Conservation (phyloP, 31 red algal genomes). For the Porphyra umbilicalis region DNA sequence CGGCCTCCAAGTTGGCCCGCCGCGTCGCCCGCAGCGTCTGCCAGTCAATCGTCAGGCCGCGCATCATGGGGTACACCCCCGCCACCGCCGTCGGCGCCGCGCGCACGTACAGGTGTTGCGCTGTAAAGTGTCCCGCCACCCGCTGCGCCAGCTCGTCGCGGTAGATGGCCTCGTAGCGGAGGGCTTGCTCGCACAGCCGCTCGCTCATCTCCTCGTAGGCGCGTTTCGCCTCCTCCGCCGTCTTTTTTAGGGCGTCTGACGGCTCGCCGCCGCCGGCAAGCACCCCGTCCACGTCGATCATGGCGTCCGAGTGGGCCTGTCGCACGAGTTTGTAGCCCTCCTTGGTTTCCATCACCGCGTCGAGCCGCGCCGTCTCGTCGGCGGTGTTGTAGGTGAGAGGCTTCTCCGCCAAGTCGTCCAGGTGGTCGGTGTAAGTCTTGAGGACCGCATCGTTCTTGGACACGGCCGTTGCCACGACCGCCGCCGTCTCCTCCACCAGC, state of each 20-base stretch:
- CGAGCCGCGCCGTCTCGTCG: conserved; percentile 50
- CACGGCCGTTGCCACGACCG: conserved; percentile 31
- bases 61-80: conserved; percentile 63
- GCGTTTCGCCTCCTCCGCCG: conserved; percentile 46
- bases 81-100: conserved; percentile 34
- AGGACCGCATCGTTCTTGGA: conserved; percentile 57
- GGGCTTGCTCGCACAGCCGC: conserved; percentile 57
- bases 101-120: conserved; percentile 50
- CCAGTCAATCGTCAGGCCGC: conserved; percentile 63
- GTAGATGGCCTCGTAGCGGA: conserved; percentile 66
- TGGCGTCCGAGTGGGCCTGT: conserved; percentile 72
- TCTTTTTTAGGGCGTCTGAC: conserved; percentile 9
- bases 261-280: conserved; percentile 42
- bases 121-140: conserved; percentile 68
- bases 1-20: conserved; percentile 35
- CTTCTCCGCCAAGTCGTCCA: conserved; percentile 45
- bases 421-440: conserved; percentile 42
- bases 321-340: conserved; percentile 68
- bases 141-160: conserved; percentile 77
- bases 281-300: conserved; percentile 70
- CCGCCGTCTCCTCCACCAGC: conserved; percentile 58
- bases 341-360: conserved; percentile 60
- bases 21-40: conserved; percentile 54
- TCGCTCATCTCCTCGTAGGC: conserved; percentile 73
- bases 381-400: conserved; percentile 70